Evolutionary conservation across 225 moss, liverwort and hornwort species (phyloP), one percentile per base, ranked within the genome.

Genomic region (Asterella californica): DNA sequence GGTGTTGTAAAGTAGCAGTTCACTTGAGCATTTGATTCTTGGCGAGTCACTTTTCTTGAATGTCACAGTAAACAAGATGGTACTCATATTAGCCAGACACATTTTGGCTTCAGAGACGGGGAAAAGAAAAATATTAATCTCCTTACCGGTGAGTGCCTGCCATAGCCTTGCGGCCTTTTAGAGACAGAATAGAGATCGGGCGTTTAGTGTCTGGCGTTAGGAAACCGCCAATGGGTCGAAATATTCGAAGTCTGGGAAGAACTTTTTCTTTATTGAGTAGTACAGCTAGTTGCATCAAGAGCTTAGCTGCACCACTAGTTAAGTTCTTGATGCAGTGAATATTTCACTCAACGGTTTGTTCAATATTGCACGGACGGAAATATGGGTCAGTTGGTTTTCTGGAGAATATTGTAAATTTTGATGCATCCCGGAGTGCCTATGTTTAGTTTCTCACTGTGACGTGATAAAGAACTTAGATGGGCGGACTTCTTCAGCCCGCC

Each of bases 1-100:
- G 75, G 75, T 76, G 57, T 76, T 76, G 77, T 77, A 76, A 63
- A 77, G 77, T 63, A 77, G 77, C 46, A 48, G 46, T 63, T 63
- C 77, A 46, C 63, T 62, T 64, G 27, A 64, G 46, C 77, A 77
- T 64, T 61, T 77, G 63, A 48, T 77, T 77, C 77, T 30, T 77
- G 64, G 3, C 42, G 63, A 45, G 77, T 65, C 63, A 46, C 77
- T 27, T 77, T 65, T 62, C 77, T 64, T 59, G 54, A 59, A 76
- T 57, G 24, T 76, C 75, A 24, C 24, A 59, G 22, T 59, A 37
- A 59, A 57, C 59, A 25, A 59, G 57, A 24, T 24, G 59, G 74
- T 74, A 76, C 57, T 59, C 75, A 76, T 59, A 29, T 37, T 19
- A 52, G 53, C 53, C 53, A 27, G 25, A 30, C 53, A 74, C 74